These are phyloP conservation scores for Graphium sp. DNA, from an alignment of 2,329 filamentous ascomycete genomes.

Conservation along the genomic window DNA sequence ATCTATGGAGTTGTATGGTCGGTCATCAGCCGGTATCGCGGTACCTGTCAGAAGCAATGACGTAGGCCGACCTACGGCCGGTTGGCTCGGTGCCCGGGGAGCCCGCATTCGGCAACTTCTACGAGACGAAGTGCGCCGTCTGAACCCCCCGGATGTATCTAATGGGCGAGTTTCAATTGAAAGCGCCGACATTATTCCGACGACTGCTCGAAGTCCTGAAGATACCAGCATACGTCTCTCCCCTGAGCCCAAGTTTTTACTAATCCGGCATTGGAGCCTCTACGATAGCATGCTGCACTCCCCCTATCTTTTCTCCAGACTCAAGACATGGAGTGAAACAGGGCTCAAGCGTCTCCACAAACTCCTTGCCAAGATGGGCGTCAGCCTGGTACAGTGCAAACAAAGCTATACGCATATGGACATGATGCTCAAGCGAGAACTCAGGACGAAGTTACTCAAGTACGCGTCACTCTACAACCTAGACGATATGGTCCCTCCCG, in stretches of 20 bases:
- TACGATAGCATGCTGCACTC: conserved; percentile 99
- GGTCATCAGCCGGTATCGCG: conserved; percentile 65
- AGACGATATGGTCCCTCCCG: conserved; percentile 76
- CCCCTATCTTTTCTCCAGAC: conserved; percentile 75
- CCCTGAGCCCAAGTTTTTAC: conserved; percentile 80
- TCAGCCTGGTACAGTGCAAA: conserved; percentile 82
- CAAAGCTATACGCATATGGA: conserved; percentile 98
- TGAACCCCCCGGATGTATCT: conserved; percentile 63
- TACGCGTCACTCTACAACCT: conserved; percentile 89
- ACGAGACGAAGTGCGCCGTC: conserved; percentile 79
- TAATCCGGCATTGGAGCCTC: conserved; percentile 90
- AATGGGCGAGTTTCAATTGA: conserved; percentile 48
- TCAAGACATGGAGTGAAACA: conserved; percentile 88
- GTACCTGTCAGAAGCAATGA: conserved; percentile 38
- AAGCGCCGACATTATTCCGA: conserved; percentile 69
- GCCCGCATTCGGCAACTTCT: conserved; percentile 73
- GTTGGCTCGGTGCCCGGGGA: conserved; percentile 70
- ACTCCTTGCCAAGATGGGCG: conserved; percentile 92
- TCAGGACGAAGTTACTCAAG: conserved; percentile 72
- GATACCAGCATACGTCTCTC: conserved; percentile 86
- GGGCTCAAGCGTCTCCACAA: conserved; percentile 85
- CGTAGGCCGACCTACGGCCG: conserved; percentile 38
- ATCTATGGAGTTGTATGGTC: conserved; percentile 83
- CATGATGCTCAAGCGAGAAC: conserved; percentile 80
- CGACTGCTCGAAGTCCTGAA: conserved; percentile 72